These are phyloP conservation scores for Podospora fimiseda DNA, from an alignment of 495 filamentous ascomycete genomes.

Conservation along the genomic window DNA sequence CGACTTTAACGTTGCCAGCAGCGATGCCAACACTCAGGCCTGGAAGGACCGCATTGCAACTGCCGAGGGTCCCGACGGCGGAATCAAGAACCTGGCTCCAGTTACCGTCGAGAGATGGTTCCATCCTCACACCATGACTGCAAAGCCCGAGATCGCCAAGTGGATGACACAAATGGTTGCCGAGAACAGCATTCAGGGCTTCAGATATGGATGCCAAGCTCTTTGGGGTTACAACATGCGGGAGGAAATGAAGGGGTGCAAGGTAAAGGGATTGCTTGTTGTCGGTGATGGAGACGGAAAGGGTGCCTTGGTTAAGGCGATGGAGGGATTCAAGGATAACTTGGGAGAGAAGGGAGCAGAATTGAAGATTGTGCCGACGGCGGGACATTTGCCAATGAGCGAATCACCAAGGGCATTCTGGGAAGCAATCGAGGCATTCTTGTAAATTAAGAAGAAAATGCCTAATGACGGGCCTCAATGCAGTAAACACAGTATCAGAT, in stretches of 20 bases:
- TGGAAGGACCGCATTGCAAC: conserved; percentile 71
- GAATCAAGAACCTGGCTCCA: conserved; percentile 53
- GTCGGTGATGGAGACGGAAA: conserved; percentile 60
- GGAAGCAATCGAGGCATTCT: conserved; percentile 49
- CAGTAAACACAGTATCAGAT: background rate
- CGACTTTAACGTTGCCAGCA: conserved; percentile 66
- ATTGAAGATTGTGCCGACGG: conserved; percentile 54
- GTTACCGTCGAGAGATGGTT: conserved; percentile 72
- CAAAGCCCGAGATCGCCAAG: conserved; percentile 46
- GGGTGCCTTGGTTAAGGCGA: conserved; percentile 67
- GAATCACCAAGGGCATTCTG: conserved; percentile 65
- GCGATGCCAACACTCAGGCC: conserved; percentile 61
- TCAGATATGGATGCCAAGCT: conserved; percentile 61
- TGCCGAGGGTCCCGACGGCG: conserved; percentile 52
- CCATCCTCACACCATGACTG: conserved; percentile 48
- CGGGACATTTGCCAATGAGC: conserved; percentile 79
- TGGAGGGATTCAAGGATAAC: conserved; percentile 61
- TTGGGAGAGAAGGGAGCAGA: conserved; percentile 47
- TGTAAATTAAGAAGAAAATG: conserved; percentile 27
- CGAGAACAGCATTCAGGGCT: conserved; percentile 61
- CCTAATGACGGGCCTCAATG: background rate
- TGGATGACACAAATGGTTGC: conserved; percentile 50
- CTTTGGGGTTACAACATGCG: conserved; percentile 71
- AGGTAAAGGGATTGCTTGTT: conserved; percentile 57
- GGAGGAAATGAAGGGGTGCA: conserved; percentile 50